Base-by-base conservation (phyloP, 2,329 filamentous ascomycete species). In the Ceratocystis smalleyi region DNA sequence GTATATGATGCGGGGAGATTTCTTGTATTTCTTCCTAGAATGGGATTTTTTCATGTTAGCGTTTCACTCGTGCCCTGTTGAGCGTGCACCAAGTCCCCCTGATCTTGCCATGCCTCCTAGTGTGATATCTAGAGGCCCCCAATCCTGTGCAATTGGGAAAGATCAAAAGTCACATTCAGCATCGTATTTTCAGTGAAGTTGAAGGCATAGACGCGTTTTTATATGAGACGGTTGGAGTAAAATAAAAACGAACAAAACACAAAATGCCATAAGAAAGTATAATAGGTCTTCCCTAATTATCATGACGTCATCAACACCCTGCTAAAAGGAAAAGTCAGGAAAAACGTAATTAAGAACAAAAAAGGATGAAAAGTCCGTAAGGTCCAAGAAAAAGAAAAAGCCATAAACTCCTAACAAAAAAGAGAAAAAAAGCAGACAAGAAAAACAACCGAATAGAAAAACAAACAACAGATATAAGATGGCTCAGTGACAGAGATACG, bases 401-500 rank as follows among this genome's bases (percentile, higher is more conserved):
- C 22, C 19, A 51, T 51, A 51, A 12, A 51, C 19, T 22, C 19
- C 47, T 12, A n/a, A 35, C 7, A 17, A 19, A n/a, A 57, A 30
- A 32, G 15, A 32, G 19, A 57, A 57, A 15, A 3, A 57, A 57
- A 32, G 7, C 27, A 55, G 7, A 57, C 3, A 32, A 24, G 17
- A 22, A 51, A 51, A 51, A n/a, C 10, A n/a, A 51, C 22, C 12
- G 6, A 35, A 57, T 1, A 22, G 10, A 51, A 51, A n/a, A n/a
- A n/a, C n/a, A n/a, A 40, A 0, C 35, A 40, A 40, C 10, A 40
- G 3, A 40, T 15, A 40, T 3, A n/a, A 51, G 47, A n/a, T 24
- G 7, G 43, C 17, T 64, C 49, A 67, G 51, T 65, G 66, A 24
- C 67, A 66, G 0, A 65, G 30, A 66, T 97, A 97, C 17, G 94